Percentiles rank a stretch among this genome's conserved stretches.
These are phyloP conservation scores for Pichia sp. DNA, from an alignment of 1,139 yeast genomes.

Conservation along the genomic window DNA sequence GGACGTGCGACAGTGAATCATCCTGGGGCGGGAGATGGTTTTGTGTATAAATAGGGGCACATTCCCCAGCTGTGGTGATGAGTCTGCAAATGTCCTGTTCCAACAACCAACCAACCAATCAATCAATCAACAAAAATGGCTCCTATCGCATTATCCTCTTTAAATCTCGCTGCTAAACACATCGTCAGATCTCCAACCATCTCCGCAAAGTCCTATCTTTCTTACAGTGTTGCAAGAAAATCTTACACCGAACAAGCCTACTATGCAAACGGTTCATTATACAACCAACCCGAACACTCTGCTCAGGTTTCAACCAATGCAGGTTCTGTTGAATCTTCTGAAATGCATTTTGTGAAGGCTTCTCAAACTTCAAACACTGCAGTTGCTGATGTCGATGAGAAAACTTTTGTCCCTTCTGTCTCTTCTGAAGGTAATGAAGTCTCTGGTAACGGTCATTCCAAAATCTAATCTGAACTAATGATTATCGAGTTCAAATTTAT, in stretches of 20 bases:
- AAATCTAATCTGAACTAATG: constrained; percentile 6
- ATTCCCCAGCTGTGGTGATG: too few species aligned
- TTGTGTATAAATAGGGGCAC: background rate
- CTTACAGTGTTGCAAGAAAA: constrained; percentile 18
- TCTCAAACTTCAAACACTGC: constrained; percentile 14
- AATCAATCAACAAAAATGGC: too few species aligned
- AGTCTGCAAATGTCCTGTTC: too few species aligned
- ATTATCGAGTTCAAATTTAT: too few species aligned
- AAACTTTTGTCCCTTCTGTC: constrained; percentile 28
- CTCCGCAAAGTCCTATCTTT: constrained; percentile 18
- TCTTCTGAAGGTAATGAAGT: constrained; percentile 22
- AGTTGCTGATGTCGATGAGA: constrained; percentile 6
- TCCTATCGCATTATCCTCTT: constrained; percentile 19
- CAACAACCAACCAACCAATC: background rate
- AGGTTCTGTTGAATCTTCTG: constrained; percentile 26
- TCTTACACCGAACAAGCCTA: constrained; percentile 22
- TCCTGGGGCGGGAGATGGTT: background rate
- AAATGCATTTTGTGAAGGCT: constrained; percentile 26
- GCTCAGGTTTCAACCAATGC: constrained; percentile 25
- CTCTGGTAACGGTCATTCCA: constrained; percentile 24
- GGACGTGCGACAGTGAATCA: background rate
- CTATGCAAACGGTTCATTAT: constrained; percentile 14
- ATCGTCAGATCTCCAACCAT: constrained; percentile 14
- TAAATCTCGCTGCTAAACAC: constrained; percentile 26
- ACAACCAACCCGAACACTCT: constrained; percentile 12